Evolutionary conservation across 345 rosid genomes (phyloP), one percentile per base, ranked within the genome.

Genomic region (Melaleuca alternifolia): DNA sequence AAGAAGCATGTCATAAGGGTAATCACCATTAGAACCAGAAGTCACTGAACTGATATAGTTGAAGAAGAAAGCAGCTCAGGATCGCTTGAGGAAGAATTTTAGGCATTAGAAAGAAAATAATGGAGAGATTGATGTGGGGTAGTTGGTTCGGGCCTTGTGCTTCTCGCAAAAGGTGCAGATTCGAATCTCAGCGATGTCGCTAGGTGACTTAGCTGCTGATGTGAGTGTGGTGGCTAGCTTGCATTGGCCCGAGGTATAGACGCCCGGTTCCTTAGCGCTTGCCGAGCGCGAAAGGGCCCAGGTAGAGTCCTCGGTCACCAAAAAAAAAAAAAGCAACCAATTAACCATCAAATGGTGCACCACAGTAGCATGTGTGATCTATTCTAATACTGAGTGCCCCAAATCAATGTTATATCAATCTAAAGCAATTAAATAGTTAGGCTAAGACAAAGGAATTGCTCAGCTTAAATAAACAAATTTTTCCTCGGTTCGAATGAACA

Each of bases 281-380:
- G n/a, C n/a, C n/a, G n/a, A n/a, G n/a, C n/a, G n/a, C n/a, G n/a
- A n/a, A n/a, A n/a, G n/a, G n/a, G n/a, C n/a, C n/a, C n/a, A n/a
- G n/a, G n/a, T n/a, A n/a, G n/a, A n/a, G n/a, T n/a, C n/a, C n/a
- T n/a, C n/a, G n/a, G n/a, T n/a, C n/a, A n/a, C n/a, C n/a, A n/a
- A n/a, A n/a, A n/a, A n/a, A n/a, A n/a, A 23, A 54, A 54, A 23
- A 54, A 5, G n/a, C 59, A 54, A 54, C 0, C 0, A 54, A 23
- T 1, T 11, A 23, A 21, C 0, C 2, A 0, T 23, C 59, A 23
- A 23, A 54, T 23, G 59, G 0, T 0, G 59, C n/a, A 21, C 1
- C 10, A 54, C 0, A 23, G 2, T 54, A 54, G 59, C 12, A 54
- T n/a, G n/a, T 23, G 0, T 10, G n/a, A 54, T 5, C 23, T 23